Evolutionary conservation across 768 basidiomycete species (phyloP), one percentile per base, ranked within the genome.

Genomic region (Mycena capillaripes): DNA sequence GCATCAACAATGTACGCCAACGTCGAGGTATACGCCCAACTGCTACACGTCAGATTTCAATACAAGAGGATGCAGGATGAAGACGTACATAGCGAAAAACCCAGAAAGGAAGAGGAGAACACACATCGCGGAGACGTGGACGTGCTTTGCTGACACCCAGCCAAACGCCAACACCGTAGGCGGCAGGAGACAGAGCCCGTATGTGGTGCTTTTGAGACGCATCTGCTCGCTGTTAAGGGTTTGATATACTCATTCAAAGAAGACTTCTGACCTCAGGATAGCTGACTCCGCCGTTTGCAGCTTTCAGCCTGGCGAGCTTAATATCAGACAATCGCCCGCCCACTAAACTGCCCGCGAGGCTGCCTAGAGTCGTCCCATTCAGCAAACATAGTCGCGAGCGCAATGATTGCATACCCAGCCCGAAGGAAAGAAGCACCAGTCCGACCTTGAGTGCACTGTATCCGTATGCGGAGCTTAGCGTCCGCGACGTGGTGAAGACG

Each of bases 1-100:
- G 95, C 90, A 76, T 98, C 96, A 19, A 97, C 95, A 38, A 97
- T 86, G 76, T 96, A 97, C 0, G 96, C 93, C 34, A 97, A 82
- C 0, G 93, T 92, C 59, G 90, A 90, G 19, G 90, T 82, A 78
- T 93, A 93, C 57, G 91, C 89, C 70, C 78, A 81, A 66, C 81
- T 84, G 9, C 56, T 65, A 16, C 10, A 32, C 8, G n/a, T 8
- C 23, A 30, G 48, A 46, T 9, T 27, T 64, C n/a, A 46, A 44
- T 27, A 23, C 70, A 25, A 16, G 11, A 19, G 30, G 11, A 56
- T 19, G n/a, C 30, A 14, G 11, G 29, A 27, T 32, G 21, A 50
- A 16, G 46, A 79, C 91, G 78, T 71, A 95, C 94, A 95, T 91
- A 10, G 90, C 86, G 71, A 92, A 89, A 77, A 95, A 92, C 17